These are phyloP conservation scores for Mycena alexandri DNA, from an alignment of 768 basidiomycete genomes.

Conservation along the genomic window DNA sequence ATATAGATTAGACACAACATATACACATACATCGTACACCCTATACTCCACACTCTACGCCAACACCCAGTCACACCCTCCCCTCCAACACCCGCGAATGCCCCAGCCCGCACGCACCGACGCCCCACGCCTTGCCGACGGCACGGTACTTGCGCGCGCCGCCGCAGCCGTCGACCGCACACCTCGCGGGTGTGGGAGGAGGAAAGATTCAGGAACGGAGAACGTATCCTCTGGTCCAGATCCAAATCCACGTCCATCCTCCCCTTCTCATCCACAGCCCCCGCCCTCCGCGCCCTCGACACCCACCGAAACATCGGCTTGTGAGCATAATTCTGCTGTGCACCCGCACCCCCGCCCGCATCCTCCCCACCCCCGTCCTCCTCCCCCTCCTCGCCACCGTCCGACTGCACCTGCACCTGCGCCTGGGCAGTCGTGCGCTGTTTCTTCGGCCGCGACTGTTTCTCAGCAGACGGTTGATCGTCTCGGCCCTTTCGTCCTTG, in stretches of 20 bases:
- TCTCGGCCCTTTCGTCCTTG: conserved; percentile 73
- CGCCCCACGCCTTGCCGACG: conserved; percentile 55
- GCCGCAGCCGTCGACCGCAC: conserved; percentile 59
- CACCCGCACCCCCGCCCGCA: conserved; percentile 32
- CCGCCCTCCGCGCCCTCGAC: conserved; percentile 46
- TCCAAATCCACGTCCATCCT: conserved; percentile 9
- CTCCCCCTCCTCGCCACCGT: conserved; percentile 24
- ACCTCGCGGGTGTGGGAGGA: conserved; percentile 37
- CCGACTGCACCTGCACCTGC: conserved; percentile 44
- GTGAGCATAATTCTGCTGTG: conserved; percentile 46
- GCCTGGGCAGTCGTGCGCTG: conserved; percentile 53
- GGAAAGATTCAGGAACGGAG: conserved; percentile 32
- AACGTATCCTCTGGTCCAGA: no score
- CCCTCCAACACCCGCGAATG: conserved; percentile 59
- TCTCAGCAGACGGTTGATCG: conserved; percentile 75
- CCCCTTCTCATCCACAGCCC: conserved; percentile 39
- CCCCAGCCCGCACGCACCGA: conserved; percentile 60
- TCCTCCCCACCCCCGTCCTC: conserved; percentile 51
- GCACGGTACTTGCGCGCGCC: conserved; percentile 60
- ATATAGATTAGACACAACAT: no score
- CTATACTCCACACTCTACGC: no score
- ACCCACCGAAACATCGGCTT: conserved; percentile 63
- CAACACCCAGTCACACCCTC: no score
- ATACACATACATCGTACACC: no score
- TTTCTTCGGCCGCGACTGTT: conserved; percentile 62